Base-by-base conservation (phyloP, 139 green algal species). In the Micromonas commoda region DNA sequence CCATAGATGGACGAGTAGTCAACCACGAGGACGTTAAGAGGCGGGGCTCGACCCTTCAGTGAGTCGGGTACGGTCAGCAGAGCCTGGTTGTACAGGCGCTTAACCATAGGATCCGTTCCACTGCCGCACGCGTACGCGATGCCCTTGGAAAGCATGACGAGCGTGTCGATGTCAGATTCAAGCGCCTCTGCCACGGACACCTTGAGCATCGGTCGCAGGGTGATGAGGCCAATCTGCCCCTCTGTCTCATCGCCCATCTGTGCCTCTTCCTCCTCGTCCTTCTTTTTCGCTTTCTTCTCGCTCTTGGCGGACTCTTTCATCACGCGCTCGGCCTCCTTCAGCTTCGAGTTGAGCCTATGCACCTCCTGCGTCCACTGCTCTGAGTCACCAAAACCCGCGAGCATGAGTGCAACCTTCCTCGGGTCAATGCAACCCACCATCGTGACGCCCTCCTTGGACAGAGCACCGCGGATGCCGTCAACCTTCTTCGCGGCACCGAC, bases 1-100 rank as follows among this genome's bases (percentile, higher is more conserved):
- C 85, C 85, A 80, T 88, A 88, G 5, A 85, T 73, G 4, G 73
- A 77, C 4, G 77, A 85, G 69, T 88, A 88, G 74, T 88, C 85
- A 26, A 88, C 85, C 16, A 86, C 85, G 16, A 88, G 79, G 21
- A 77, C 77, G 76, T 84, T 75, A 9, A 88, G 38, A 3, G 85
- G 82, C 45, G 85, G 85, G 6, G 73, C 72, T 0, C 73, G 70
- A 33, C 68, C 68, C 3, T 39, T 23, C 23, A 75, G 29, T 21
- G 68, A 75, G 65, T 88, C 85, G 20, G 85, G 85, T 4, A 86
- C 67, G 65, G 82, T 80, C 64, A 86, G 77, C n/a, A 86, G 76
- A 32, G 85, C 80, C 71, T 84, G 74, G 28, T 80, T 69, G 61
- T 85, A 87, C 51, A 85, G 60, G 19, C 79, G 67, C 38, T 85